Conservation (phyloP, 2,329 filamentous ascomycete species). For the Penicillium sclerotiorum region DNA sequence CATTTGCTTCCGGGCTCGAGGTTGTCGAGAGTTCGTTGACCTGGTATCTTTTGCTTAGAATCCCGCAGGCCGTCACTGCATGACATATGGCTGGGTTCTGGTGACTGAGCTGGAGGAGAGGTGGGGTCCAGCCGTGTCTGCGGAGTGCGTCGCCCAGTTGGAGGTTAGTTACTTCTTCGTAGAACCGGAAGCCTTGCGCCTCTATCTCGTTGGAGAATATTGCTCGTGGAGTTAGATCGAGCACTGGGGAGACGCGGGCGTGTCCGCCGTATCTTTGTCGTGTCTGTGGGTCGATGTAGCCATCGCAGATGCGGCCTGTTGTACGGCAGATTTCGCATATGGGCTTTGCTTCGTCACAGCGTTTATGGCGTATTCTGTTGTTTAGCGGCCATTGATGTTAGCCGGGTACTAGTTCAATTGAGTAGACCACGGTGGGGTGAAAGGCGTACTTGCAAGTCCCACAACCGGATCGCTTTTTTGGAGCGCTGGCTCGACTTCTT, state of each 20-base stretch:
- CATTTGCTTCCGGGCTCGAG: background rate
- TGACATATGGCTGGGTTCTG: conserved; percentile 1
- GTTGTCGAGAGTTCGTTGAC: background rate
- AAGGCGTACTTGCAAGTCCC: background rate
- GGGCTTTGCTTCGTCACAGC: background rate
- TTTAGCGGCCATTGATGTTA: background rate
- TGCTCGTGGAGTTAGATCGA: background rate
- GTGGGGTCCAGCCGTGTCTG: background rate
- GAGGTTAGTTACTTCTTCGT: background rate
- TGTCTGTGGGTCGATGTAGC: background rate
- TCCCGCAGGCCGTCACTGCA: conserved; percentile 2
- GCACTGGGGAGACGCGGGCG: background rate
- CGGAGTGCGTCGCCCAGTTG: background rate
- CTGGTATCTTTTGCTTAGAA: conserved; percentile 2
- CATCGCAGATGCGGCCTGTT: background rate
- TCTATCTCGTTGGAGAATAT: background rate
- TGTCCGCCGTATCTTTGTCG: background rate
- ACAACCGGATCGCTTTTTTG: background rate
- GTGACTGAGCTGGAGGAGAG: background rate
- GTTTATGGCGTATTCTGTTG: background rate
- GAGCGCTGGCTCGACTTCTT: background rate
- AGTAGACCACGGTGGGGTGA: background rate
- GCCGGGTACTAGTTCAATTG: no score
- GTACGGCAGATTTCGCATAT: background rate
- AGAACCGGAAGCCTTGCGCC: background rate